These are phyloP conservation scores for Aspergillus sp. DNA, from an alignment of 2,329 filamentous ascomycete species.

Conservation along the genomic window DNA sequence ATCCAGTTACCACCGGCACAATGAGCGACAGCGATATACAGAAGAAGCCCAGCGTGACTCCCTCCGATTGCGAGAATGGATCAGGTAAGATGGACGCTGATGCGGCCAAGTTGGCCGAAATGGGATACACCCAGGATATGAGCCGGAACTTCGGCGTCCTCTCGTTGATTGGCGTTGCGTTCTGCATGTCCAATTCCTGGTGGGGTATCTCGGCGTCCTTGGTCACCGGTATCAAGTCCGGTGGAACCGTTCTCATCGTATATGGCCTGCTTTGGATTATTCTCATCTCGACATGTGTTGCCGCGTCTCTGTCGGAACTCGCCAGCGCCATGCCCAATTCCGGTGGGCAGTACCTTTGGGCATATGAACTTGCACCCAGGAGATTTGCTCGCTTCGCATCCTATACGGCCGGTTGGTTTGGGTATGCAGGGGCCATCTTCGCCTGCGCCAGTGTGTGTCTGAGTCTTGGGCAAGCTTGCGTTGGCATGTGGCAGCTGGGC, in stretches of 20 bases:
- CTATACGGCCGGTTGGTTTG: conserved; percentile 44
- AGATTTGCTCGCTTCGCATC: conserved; percentile 37
- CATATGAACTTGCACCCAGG: conserved; percentile 39
- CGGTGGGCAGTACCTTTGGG: conserved; percentile 46
- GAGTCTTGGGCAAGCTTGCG: conserved; percentile 38
- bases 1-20: conserved; percentile 3
- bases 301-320: conserved; percentile 38
- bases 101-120: conserved; percentile 35
- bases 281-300: conserved; percentile 39
- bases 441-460: conserved; percentile 45
- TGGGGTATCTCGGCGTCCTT: conserved; percentile 42
- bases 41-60: conserved; percentile 11
- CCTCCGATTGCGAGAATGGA: conserved; percentile 6
- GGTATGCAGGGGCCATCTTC: conserved; percentile 47
- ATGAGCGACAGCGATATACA: conserved; percentile 12
- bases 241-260: conserved; percentile 40
- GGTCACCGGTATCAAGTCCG: conserved; percentile 43
- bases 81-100: conserved; percentile 21
- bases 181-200: conserved; percentile 45
- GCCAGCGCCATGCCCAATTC: conserved; percentile 43
- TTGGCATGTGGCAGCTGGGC: conserved; percentile 44
- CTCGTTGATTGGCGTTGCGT: conserved; percentile 42
- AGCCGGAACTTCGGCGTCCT: conserved; percentile 40
- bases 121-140: conserved; percentile 41
- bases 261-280: conserved; percentile 42